Evolutionary conservation across 1,284 basidiomycete species (phyloP), one percentile per base, ranked within the genome.

Genomic region (Peniophora sp.): DNA sequence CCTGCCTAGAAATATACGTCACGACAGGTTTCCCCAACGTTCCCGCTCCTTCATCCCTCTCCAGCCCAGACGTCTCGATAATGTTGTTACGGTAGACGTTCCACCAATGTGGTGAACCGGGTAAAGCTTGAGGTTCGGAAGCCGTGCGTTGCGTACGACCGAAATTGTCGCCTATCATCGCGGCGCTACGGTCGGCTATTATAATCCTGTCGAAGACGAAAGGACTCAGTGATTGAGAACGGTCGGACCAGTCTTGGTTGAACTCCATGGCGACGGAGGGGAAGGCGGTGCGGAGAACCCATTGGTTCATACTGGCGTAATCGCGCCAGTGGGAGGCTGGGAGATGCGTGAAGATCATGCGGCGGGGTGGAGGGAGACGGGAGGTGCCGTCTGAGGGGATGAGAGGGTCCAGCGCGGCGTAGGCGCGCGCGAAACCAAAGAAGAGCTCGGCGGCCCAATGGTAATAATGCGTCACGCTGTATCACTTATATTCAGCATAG

Each of bases 401-500:
- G 22, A 69, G 69, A 1, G 78, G 77, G 64, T 92, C 90, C 16
- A 93, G 73, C 1, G 87, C 83, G 32, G 89, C 79, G 62, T 93
- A 94, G 0, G 90, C 83, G 20, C 90, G 77, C 91, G 91, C 94
- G 57, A 93, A 78, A 44, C 92, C 91, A 55, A 91, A 90, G 67
- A 89, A 85, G 16, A 93, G 78, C 63, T 96, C 92, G 3, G 92
- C 92, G 25, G 87, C 83, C 78, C 86, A 93, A 60, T 90, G 85
- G 63, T 89, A 89, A 60, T 89, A 89, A 62, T 90, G 86, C 0
- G 81, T 83, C 54, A 91, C 76, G 65, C 86, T 88, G 50, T 41
- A 32, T 32, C 27, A 32, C 27, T 6, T 32, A 32, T 12, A 32
- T 32, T 32, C 27, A 32, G 27, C 27, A 32, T 12, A 6, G 27